These are phyloP conservation scores for Lasiodiplodia sp. DNA, from an alignment of 2,329 filamentous ascomycete genomes.

Conservation along the genomic window DNA sequence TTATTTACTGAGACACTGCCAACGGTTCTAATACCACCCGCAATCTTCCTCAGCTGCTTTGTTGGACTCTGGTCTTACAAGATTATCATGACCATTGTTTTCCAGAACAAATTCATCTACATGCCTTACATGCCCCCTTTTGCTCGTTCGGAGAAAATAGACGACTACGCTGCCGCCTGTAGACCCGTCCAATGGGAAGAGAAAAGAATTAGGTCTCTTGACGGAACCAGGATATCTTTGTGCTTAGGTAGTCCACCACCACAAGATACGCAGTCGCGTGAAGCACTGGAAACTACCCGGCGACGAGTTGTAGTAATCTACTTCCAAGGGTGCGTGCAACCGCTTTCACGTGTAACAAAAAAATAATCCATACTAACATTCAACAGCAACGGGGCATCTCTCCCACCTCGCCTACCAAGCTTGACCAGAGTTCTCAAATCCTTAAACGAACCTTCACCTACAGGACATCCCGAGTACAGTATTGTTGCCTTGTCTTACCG, in stretches of 20 bases:
- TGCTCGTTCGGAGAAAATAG: constrained; percentile 69
- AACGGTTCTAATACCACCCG: constrained; percentile 66
- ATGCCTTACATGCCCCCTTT: constrained; percentile 79
- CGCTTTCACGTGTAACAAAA: neutral
- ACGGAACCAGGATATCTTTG: constrained; percentile 71
- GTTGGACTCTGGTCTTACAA: constrained; percentile 69
- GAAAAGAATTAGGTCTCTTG: constrained; percentile 64
- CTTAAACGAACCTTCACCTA: constrained; percentile 18
- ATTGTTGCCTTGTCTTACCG: constrained; percentile 65
- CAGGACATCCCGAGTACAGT: constrained; percentile 37
- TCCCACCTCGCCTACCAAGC: constrained; percentile 55
- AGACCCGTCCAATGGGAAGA: constrained; percentile 72
- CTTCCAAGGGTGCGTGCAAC: constrained; percentile 53
- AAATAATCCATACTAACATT: constrained; percentile 1
- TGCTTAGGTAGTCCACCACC: constrained; percentile 54
- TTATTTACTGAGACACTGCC: constrained; percentile 47
- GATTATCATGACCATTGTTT: constrained; percentile 76
- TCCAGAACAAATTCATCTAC: constrained; percentile 85
- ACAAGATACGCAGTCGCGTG: neutral
- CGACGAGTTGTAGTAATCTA: constrained; percentile 53
- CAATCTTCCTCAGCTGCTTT: constrained; percentile 71
- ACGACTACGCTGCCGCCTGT: constrained; percentile 67
- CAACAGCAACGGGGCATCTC: constrained; percentile 52
- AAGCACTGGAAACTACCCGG: neutral
- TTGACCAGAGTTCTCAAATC: constrained; percentile 55